Percentiles rank a stretch among this genome's conserved stretches.
Conservation (phyloP, 306 rosid species). For the Cajanus cajan region DNA sequence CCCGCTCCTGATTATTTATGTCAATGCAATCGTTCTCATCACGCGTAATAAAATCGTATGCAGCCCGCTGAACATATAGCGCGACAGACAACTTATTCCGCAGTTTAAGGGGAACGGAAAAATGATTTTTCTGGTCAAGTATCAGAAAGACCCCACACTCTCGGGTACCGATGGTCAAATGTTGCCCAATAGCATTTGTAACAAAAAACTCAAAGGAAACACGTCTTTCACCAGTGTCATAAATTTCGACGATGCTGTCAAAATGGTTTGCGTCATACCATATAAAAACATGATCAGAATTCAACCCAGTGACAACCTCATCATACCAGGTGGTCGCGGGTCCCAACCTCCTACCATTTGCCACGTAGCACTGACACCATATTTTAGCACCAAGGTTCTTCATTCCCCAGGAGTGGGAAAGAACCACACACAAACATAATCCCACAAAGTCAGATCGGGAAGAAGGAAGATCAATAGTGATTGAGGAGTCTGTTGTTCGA, state of each 20-base stretch:
- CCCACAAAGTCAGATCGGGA: background rate
- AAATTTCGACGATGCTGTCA: background rate
- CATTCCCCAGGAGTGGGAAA: background rate
- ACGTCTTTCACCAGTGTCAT: background rate
- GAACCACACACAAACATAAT: background rate
- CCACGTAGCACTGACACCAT: background rate
- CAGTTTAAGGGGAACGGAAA: too few species aligned
- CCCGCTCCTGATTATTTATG: background rate
- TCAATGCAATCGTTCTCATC: too few species aligned
- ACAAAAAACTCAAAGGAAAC: background rate
- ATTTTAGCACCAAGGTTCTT: background rate
- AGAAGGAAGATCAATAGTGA: background rate
- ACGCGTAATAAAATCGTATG: too few species aligned
- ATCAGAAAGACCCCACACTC: background rate
- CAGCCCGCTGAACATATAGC: too few species aligned
- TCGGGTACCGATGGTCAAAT: background rate
- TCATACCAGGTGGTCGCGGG: accelerated
- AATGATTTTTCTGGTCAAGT: too few species aligned
- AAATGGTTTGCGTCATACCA: constrained; percentile 5
- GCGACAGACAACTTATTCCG: too few species aligned
- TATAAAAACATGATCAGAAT: background rate
- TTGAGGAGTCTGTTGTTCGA: background rate
- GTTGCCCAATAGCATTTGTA: background rate
- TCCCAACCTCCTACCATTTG: background rate
- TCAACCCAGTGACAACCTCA: background rate